Evolutionary conservation across 495 filamentous ascomycete species (phyloP).

Genomic region (Xeromyces bisporus): DNA sequence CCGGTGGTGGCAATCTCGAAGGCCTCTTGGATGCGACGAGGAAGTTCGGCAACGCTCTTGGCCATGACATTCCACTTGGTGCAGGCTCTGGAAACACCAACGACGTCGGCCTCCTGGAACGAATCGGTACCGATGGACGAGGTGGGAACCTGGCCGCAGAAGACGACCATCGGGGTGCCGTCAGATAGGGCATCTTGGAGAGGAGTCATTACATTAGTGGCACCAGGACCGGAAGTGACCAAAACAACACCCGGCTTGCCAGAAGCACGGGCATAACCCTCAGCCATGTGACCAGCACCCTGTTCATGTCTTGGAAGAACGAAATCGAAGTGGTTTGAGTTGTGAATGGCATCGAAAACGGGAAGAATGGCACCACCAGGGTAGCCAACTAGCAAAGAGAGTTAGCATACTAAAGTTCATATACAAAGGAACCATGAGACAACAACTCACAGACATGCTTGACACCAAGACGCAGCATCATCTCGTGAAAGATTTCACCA

Average conservation of each 20-base stretch:
- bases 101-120: conserved; percentile 49
- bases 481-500: conserved; percentile 96
- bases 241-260: conserved; percentile 44
- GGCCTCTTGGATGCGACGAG: conserved; percentile 41
- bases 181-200: conserved; percentile 47
- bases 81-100: conserved; percentile 43
- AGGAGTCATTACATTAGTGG: conserved; percentile 44
- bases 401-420: conserved; percentile 18
- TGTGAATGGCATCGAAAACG: conserved; percentile 47
- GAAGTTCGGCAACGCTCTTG: conserved; percentile 41
- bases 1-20: conserved; percentile 45
- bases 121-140: conserved; percentile 39
- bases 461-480: conserved; percentile 87
- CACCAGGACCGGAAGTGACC: conserved; percentile 48
- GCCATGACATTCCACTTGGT: conserved; percentile 53
- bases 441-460: conserved; percentile 71
- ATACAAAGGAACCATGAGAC: background rate
- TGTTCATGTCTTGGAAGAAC: conserved; percentile 46
- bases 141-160: conserved; percentile 43
- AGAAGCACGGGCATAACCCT: conserved; percentile 43
- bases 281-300: conserved; percentile 50
- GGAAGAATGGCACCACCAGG: conserved; percentile 33
- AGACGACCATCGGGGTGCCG: conserved; percentile 45
- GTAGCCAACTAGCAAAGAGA: conserved; percentile 34
- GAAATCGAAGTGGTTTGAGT: conserved; percentile 44